A percentile compares a stretch with the other conserved stretches of the same genome.
Conservation (phyloP, 1,284 basidiomycete species). For the Kwoniella shivajii region DNA sequence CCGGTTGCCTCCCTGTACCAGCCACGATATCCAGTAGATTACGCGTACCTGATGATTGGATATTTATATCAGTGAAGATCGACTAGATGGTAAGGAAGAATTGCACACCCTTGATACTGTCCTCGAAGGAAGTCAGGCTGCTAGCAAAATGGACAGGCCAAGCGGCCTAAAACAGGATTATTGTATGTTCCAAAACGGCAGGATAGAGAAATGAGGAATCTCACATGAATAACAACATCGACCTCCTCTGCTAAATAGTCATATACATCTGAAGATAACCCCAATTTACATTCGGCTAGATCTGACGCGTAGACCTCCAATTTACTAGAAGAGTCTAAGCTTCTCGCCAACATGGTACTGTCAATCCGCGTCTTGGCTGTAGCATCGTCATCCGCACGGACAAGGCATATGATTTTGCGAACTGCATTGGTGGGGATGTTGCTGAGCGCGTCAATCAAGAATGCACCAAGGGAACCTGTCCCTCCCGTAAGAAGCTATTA, state of each 20-base stretch:
- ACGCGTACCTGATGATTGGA: conserved; percentile 22
- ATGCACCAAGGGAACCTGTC: conserved; percentile 54
- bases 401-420: conserved; percentile 46
- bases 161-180: conserved; percentile 32
- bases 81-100: not conserved
- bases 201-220: conserved; percentile 6
- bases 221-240: conserved; percentile 35
- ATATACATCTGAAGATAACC: conserved; percentile 18
- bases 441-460: conserved; percentile 41
- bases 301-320: conserved; percentile 18
- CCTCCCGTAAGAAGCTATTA: conserved; percentile 51
- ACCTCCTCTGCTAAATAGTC: conserved; percentile 14
- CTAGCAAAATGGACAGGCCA: conserved; percentile 51
- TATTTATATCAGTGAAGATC: not conserved
- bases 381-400: conserved; percentile 41
- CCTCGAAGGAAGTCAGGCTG: conserved; percentile 38
- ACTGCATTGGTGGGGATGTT: conserved; percentile 13
- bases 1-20: not conserved
- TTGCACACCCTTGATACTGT: conserved; percentile 34
- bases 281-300: conserved; percentile 15
- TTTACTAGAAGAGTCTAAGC: conserved; percentile 1
- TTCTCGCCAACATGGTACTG: not conserved
- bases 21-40: conserved; percentile 31
- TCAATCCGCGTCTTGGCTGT: conserved; percentile 27
- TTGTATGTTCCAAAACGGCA: not conserved